Conservation (phyloP, 1,139 yeast genomes). For the Pichia sp. region DNA sequence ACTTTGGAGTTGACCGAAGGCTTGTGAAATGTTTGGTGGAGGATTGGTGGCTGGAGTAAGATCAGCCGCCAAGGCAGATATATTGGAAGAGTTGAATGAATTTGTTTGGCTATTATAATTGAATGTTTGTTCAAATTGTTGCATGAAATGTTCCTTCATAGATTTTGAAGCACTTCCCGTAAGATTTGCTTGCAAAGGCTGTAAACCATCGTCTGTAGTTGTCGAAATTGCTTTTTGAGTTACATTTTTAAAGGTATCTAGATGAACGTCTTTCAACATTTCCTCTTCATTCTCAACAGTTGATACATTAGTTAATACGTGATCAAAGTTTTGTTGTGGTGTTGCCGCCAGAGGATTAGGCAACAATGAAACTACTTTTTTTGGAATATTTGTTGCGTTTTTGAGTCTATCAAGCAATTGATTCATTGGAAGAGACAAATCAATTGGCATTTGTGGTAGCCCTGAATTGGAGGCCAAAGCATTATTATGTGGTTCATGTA, state of each 20-base stretch:
- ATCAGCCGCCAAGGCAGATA: slow-evolving; percentile 8
- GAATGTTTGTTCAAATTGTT: slow-evolving; percentile 25
- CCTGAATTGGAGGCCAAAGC: not conserved
- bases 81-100: slow-evolving; percentile 4
- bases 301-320: not conserved
- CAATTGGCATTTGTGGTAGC: slow-evolving; percentile 29
- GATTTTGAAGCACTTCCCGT: slow-evolving; percentile 28
- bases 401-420: slow-evolving; percentile 47
- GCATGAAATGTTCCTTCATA: slow-evolving; percentile 36
- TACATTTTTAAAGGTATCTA: slow-evolving; percentile 15
- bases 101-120: slow-evolving; percentile 6
- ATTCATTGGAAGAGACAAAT: slow-evolving; percentile 67
- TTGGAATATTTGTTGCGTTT: slow-evolving; percentile 10
- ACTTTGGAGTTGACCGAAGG: not conserved
- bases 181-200: slow-evolving; percentile 27
- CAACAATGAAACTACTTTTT: slow-evolving; percentile 2
- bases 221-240: slow-evolving; percentile 10
- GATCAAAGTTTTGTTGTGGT: slow-evolving; percentile 1
- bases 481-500: not conserved
- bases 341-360: slow-evolving; percentile 2
- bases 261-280: slow-evolving; percentile 51
- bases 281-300: slow-evolving; percentile 48
- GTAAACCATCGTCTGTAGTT: slow-evolving; percentile 11
- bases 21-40: not conserved
- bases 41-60: not conserved